A percentile compares a stretch with the other conserved stretches of the same genome.
These are phyloP conservation scores for Tetrapisispora arboricola DNA, from an alignment of 805 yeast species.

Conservation along the genomic window DNA sequence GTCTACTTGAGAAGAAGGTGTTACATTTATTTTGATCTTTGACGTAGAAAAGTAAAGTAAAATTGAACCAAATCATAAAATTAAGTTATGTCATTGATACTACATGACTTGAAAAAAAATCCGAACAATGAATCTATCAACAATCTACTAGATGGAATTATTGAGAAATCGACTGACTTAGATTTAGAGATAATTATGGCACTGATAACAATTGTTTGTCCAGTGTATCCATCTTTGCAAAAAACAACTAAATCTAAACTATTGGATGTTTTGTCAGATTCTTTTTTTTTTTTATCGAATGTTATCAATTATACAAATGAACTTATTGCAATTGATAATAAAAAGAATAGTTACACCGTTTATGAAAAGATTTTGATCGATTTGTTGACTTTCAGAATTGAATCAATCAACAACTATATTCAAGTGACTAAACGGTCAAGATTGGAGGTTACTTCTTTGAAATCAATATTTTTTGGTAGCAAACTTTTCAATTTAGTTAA, in stretches of 20 bases:
- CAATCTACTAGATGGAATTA: neutral
- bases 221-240: conserved; percentile 19
- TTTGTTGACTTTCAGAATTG: conserved; percentile 4
- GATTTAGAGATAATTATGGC: conserved; percentile 7
- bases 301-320: conserved; percentile 10
- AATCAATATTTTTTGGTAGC: conserved; percentile 25
- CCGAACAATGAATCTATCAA: conserved; percentile 5
- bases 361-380: conserved; percentile 11
- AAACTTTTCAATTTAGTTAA: conserved; percentile 22
- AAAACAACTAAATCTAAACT: conserved; percentile 4
- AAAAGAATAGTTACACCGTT: conserved; percentile 4
- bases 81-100: too few relatives aligned
- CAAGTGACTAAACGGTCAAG: too few relatives aligned
- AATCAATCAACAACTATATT: conserved; percentile 12
- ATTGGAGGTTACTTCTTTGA: conserved; percentile 7
- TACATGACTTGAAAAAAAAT: conserved; percentile 1
- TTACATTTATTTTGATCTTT: too few relatives aligned
- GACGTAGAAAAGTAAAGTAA: too few relatives aligned
- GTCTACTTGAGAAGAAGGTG: too few relatives aligned
- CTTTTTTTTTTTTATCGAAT: conserved; percentile 15
- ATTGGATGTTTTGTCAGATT: conserved; percentile 4
- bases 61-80: too few relatives aligned
- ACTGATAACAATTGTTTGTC: conserved; percentile 14
- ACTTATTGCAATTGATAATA: conserved; percentile 2
- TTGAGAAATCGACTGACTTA: neutral